These are phyloP conservation scores for Coemansia sp. DNA, from an alignment of 192 early-diverging fungal species.

Conservation along the genomic window DNA sequence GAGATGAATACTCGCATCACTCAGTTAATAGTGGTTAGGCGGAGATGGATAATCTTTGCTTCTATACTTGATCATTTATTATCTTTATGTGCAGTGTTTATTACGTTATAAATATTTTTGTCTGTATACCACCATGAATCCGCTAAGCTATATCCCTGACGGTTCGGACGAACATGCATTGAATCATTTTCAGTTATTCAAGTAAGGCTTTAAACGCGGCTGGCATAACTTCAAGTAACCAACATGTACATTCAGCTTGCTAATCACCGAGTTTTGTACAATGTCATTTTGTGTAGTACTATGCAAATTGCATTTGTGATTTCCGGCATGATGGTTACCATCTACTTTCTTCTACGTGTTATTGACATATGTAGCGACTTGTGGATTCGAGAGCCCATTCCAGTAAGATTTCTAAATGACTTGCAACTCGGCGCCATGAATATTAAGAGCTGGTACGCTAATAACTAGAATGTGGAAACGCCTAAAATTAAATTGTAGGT, in stretches of 20 bases:
- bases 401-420: conserved; percentile 12
- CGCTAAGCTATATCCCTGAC: conserved; percentile 29
- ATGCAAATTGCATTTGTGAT: conserved; percentile 40
- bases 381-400: conserved; percentile 36
- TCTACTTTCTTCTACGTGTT: conserved; percentile 34
- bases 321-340: conserved; percentile 20
- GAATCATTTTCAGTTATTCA: conserved; percentile 32
- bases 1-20: not conserved
- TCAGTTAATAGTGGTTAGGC: not conserved
- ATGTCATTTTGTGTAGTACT: conserved; percentile 24
- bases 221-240: too few species aligned
- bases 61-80: not conserved
- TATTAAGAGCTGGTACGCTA: not conserved
- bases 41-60: not conserved
- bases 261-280: not conserved
- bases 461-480: too few species aligned
- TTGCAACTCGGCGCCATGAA: not conserved
- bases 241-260: too few species aligned
- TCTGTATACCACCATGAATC: conserved; percentile 9
- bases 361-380: conserved; percentile 42
- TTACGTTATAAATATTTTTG: not conserved
- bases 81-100: not conserved
- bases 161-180: conserved; percentile 15
- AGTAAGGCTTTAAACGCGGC: conserved; percentile 13
- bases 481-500: conserved; percentile 20